Percentiles rank a stretch among this genome's conserved stretches.
Evolutionary conservation across 495 filamentous ascomycete species (phyloP).

Genomic region (Penicillium nucicola): DNA sequence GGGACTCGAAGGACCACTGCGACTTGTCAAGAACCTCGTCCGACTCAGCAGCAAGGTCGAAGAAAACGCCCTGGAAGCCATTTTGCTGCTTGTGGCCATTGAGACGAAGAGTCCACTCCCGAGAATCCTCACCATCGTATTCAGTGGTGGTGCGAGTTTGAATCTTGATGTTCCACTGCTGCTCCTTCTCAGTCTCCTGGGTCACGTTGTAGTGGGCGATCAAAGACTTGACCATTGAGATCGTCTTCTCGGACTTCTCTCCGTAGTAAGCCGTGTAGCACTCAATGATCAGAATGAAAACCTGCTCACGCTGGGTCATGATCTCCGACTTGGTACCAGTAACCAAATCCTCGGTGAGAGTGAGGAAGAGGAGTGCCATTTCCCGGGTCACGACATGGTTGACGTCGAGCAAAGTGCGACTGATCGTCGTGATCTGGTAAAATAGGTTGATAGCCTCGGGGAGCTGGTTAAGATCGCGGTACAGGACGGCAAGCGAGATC

Average conservation of each 20-base stretch:
- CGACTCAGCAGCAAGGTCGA: conserved; percentile 20
- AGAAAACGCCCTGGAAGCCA: conserved; percentile 15
- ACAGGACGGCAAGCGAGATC: conserved; percentile 21
- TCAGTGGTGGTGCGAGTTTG: conserved; percentile 9
- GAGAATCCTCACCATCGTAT: conserved; percentile 7
- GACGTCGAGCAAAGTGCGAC: conserved; percentile 23
- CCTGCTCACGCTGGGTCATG: conserved; percentile 31
- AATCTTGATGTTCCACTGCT: conserved; percentile 12
- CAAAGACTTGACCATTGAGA: conserved; percentile 24
- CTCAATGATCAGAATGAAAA: conserved; percentile 31
- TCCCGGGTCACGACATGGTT: conserved; percentile 31
- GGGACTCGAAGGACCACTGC: conserved; percentile 17
- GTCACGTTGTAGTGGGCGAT: conserved; percentile 33
- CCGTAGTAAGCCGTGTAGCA: conserved; percentile 38
- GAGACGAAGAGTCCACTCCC: conserved; percentile 28
- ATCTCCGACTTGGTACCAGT: conserved; percentile 31
- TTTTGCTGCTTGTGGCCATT: conserved; percentile 16
- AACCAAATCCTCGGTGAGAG: conserved; percentile 25
- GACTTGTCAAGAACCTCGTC: conserved; percentile 15
- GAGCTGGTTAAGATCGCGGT: conserved; percentile 15
- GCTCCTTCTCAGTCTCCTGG: conserved; percentile 22
- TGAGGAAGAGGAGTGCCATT: conserved; percentile 29
- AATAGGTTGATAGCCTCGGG: conserved; percentile 14
- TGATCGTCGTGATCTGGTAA: conserved; percentile 25
- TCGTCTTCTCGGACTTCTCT: conserved; percentile 26